Evolutionary conservation across 2,329 filamentous ascomycete genomes (phyloP).

Genomic region (Penicillium decumbens): DNA sequence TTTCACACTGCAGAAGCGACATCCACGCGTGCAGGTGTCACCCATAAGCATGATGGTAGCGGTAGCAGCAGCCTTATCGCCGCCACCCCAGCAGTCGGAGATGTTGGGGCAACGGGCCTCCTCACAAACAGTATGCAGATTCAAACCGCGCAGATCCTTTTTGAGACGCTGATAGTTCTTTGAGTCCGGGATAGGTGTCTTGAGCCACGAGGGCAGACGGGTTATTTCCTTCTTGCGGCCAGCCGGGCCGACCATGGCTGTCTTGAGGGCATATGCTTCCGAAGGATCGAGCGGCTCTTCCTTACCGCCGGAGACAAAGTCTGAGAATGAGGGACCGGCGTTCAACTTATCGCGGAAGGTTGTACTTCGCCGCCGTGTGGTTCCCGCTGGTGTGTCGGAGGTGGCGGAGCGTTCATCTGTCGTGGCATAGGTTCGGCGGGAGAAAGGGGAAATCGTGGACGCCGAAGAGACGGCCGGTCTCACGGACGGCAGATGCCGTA

Average conservation of each 20-base stretch:
- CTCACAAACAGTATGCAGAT: conserved; percentile 93
- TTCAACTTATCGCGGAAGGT: conserved; percentile 61
- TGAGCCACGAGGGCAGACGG: conserved; percentile 86
- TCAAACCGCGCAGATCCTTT: conserved; percentile 80
- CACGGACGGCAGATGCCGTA: conserved; percentile 32
- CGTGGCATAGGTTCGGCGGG: conserved; percentile 40
- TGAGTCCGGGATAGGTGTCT: conserved; percentile 84
- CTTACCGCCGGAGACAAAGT: conserved; percentile 54
- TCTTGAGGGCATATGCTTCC: conserved; percentile 58
- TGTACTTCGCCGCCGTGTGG: conserved; percentile 54
- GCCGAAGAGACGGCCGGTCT: conserved; percentile 19
- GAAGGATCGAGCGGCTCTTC: conserved; percentile 41
- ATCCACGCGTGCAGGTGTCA: conserved; percentile 93
- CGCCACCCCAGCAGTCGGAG: conserved; percentile 94
- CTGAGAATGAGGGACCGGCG: conserved; percentile 58
- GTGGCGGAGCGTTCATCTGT: conserved; percentile 35
- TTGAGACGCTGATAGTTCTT: conserved; percentile 94
- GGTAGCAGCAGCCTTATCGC: conserved; percentile 80
- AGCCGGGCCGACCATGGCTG: conserved; percentile 56
- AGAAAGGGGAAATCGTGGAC: conserved; percentile 14
- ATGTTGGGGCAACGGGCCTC: conserved; percentile 97
- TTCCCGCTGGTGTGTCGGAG: conserved; percentile 37
- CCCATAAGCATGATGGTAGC: conserved; percentile 99
- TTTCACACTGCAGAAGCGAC: conserved; percentile 96
- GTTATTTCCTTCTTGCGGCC: conserved; percentile 63